Base-by-base conservation (phyloP, 495 filamentous ascomycete genomes). In the Copromyces sp. region DNA sequence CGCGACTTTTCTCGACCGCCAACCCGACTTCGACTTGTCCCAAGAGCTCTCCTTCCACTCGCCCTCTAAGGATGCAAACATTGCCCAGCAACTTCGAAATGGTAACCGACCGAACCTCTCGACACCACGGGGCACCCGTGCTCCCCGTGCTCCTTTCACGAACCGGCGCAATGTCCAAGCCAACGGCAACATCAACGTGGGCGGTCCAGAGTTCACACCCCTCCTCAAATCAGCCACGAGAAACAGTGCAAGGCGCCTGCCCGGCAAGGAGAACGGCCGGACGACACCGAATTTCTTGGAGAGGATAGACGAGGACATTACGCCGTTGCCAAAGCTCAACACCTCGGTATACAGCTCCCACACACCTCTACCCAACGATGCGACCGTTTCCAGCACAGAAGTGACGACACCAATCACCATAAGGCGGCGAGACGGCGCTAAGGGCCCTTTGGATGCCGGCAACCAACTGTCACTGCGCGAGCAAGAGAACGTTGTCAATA, bases 401-500 rank as follows among this genome's bases (percentile, higher is more conserved):
- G 87, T 91, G 74, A 92, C 92, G 68, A 97, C 95, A 29, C 96
- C 95, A 16, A 78, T 95, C 74, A 89, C 90, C 3, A 75, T 82
- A 73, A 81, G 87, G 53, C 83, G 92, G 53, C 86, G 91, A 17
- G 86, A 89, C 74, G 83, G 87, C 70, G 84, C 82, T 42, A 88
- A 86, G 59, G 91, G 88, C 3, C 87, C 91, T 3, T 80, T 97
- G 39, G 87, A 91, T 45, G 88, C 91, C 74, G 94, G 93, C n/a
- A 96, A 97, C 75, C 88, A 93, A 76, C 86, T 96, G 77, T 95
- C 94, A 5, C 83, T 99, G 69, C 89, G 94, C 65, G 95, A 99
- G 77, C 95, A 99, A 81, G 96, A 98, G 77, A 92, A 93, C 75
- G 92, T 95, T 72, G 95, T 99, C 76, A 93, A 97, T 81, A 92